Conservation (phyloP, 805 yeast genomes). For the Hagleromyces aurorensis region DNA sequence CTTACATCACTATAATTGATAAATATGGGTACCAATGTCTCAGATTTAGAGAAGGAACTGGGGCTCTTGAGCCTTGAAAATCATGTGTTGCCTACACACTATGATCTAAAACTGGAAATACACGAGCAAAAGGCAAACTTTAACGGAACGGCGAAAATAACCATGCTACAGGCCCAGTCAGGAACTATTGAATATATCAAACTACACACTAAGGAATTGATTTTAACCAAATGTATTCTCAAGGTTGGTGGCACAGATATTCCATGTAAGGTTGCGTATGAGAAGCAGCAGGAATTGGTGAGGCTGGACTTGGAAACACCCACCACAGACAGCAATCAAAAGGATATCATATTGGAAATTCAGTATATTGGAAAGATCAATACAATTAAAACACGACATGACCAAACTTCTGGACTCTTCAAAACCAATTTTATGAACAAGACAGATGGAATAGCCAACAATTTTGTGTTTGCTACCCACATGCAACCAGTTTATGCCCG, state of each 20-base stretch:
- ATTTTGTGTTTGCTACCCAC: conserved; percentile 58
- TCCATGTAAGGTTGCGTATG: conserved; percentile 21
- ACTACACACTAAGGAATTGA: conserved; percentile 27
- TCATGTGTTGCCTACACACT: conserved; percentile 27
- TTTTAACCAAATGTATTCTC: too few relatives aligned
- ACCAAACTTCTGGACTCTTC: conserved; percentile 57
- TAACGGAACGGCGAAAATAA: conserved; percentile 29
- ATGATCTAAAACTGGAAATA: conserved; percentile 33
- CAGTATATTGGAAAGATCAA: conserved; percentile 46
- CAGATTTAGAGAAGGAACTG: too few relatives aligned
- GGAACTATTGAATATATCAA: conserved; percentile 7
- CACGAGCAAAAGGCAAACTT: conserved; percentile 41
- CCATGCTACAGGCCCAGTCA: conserved; percentile 2
- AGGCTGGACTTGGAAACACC: conserved; percentile 6
- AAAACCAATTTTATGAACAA: conserved; percentile 55
- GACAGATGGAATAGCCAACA: conserved; percentile 40
- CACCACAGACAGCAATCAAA: conserved; percentile 1
- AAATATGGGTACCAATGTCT: too few relatives aligned
- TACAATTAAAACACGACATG: conserved; percentile 43
- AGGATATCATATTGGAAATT: conserved; percentile 19
- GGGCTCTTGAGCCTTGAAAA: too few relatives aligned
- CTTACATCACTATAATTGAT: too few relatives aligned
- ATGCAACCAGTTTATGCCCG: conserved; percentile 63
- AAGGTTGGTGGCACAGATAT: too few relatives aligned
- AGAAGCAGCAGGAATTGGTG: conserved; percentile 9